Evolutionary conservation across 2,329 filamentous ascomycete genomes (phyloP).

Genomic region (Trichoderma sp.): DNA sequence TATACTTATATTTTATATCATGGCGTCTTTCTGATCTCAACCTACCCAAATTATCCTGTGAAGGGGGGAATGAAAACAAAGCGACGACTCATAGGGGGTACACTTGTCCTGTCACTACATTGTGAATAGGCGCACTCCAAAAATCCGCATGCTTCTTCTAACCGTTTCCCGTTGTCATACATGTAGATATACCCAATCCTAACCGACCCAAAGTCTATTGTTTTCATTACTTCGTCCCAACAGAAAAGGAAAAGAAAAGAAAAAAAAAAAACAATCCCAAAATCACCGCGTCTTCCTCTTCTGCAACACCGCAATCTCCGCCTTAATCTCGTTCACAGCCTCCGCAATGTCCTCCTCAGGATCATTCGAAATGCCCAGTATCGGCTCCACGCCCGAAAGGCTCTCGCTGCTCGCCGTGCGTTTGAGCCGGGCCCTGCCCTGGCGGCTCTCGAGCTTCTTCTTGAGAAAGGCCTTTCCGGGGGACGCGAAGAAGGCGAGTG

Average conservation of each 20-base stretch:
- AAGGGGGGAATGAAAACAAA: background rate
- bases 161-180: background rate
- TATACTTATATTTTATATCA: too few species aligned
- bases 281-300: conserved; percentile 21
- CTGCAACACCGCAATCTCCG: conserved; percentile 52
- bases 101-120: background rate
- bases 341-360: conserved; percentile 72
- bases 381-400: conserved; percentile 54
- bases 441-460: conserved; percentile 57
- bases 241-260: background rate
- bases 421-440: conserved; percentile 43
- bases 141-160: background rate
- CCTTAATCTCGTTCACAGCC: conserved; percentile 69
- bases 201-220: background rate
- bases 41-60: background rate
- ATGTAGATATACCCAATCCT: background rate
- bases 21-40: background rate
- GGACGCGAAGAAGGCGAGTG: conserved; percentile 74
- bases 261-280: background rate
- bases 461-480: conserved; percentile 64
- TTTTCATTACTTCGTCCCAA: background rate
- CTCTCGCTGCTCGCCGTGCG: conserved; percentile 57
- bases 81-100: background rate
- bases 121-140: too few species aligned
- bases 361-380: conserved; percentile 77